phyloP scores from a whole-genome alignment of 2,329 filamentous ascomycete genomes.

The Hansfordia pulvinata region DNA sequence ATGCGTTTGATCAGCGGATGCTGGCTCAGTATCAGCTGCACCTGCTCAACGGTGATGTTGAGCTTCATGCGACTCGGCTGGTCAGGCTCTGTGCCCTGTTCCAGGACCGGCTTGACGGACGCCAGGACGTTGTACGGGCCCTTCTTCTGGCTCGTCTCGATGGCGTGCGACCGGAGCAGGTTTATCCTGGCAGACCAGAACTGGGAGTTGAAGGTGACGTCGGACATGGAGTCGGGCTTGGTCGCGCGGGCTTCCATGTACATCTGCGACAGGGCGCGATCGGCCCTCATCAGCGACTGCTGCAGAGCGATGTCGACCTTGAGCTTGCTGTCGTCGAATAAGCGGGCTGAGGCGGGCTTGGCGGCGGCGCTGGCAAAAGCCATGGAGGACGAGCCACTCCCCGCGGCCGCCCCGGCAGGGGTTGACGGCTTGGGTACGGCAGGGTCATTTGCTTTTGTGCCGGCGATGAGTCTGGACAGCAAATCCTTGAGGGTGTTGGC shows the following conservation, averaged over 20 bases:
- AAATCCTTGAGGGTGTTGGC: slow-evolving; percentile 76
- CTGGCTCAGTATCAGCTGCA: slow-evolving; percentile 84
- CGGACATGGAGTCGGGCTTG: slow-evolving; percentile 73
- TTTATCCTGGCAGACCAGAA: slow-evolving; percentile 90
- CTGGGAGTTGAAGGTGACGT: slow-evolving; percentile 72
- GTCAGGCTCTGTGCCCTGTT: slow-evolving; percentile 21
- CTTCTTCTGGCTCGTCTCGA: slow-evolving; percentile 73
- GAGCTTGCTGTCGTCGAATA: slow-evolving; percentile 72
- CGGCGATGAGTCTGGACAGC: slow-evolving; percentile 64
- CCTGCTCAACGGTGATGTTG: slow-evolving; percentile 81
- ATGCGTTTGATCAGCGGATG: slow-evolving; percentile 82
- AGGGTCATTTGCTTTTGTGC: slow-evolving; percentile 41
- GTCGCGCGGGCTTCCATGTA: slow-evolving; percentile 75
- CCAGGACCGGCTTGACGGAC: slow-evolving; percentile 69
- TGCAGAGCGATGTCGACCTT: slow-evolving; percentile 72
- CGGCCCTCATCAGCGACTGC: slow-evolving; percentile 74
- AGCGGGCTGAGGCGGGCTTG: slow-evolving; percentile 41
- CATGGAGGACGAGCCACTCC: slow-evolving; percentile 53
- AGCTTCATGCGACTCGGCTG: slow-evolving; percentile 53
- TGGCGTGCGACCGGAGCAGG: slow-evolving; percentile 77
- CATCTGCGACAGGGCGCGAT: slow-evolving; percentile 61
- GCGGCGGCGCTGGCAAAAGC: slow-evolving; percentile 61
- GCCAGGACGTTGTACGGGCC: slow-evolving; percentile 92
- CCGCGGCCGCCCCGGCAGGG: slow-evolving; percentile 20
- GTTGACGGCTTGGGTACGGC: too few species aligned